These are phyloP conservation scores for Cryptococcus floricola DNA, from an alignment of 1,284 basidiomycete species.

Conservation along the genomic window DNA sequence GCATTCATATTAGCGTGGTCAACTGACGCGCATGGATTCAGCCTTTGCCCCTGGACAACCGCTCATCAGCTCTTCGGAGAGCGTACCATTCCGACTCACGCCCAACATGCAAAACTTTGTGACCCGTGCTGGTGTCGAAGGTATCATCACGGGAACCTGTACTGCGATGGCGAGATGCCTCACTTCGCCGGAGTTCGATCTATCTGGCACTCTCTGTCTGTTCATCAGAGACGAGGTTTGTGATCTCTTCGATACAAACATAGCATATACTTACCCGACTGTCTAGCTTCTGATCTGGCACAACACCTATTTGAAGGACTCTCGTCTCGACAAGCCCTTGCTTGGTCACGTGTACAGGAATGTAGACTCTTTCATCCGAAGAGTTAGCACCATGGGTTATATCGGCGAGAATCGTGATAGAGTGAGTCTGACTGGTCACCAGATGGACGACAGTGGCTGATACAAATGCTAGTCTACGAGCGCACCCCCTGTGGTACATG, in stretches of 20 bases:
- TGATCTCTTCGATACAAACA: slow-evolving; percentile 42
- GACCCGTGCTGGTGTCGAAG: slow-evolving; percentile 84
- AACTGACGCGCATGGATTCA: slow-evolving; percentile 24
- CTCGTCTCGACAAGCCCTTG: slow-evolving; percentile 57
- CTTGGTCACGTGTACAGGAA: slow-evolving; percentile 67
- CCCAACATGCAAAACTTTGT: slow-evolving; percentile 95
- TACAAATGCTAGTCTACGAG: slow-evolving; percentile 13
- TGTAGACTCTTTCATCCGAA: slow-evolving; percentile 68
- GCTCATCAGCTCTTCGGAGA: slow-evolving; percentile 72
- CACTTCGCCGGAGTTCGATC: slow-evolving; percentile 81
- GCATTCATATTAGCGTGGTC: not conserved
- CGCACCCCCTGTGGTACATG: slow-evolving; percentile 56
- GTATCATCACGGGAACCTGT: slow-evolving; percentile 76
- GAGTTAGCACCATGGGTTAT: slow-evolving; percentile 44
- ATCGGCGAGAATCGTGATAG: slow-evolving; percentile 66
- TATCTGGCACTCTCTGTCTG: slow-evolving; percentile 41
- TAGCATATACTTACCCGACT: not conserved
- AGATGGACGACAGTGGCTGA: not conserved
- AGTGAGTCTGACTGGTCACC: slow-evolving; percentile 52
- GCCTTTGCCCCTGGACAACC: slow-evolving; percentile 57
- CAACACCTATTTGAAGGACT: slow-evolving; percentile 48
- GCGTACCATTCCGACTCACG: slow-evolving; percentile 93
- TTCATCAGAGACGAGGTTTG: slow-evolving; percentile 90
- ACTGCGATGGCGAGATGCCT: slow-evolving; percentile 88
- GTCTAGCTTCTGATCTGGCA: slow-evolving; percentile 42